A percentile compares a stretch with the other conserved stretches of the same genome.
Conservation (phyloP, 208 protist genomes). For the Trichomonas tenax region DNA sequence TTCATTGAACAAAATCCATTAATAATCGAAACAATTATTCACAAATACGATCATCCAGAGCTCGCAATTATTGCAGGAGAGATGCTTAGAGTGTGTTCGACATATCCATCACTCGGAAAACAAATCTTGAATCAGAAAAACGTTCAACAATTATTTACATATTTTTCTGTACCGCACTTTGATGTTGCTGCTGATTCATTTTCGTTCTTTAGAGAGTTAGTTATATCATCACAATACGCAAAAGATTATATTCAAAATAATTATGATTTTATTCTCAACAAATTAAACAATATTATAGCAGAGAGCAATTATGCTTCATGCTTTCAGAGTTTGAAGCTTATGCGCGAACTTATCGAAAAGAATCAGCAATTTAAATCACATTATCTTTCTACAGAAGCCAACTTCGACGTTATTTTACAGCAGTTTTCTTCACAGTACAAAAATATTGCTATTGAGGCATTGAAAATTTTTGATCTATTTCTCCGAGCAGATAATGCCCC, state of each 20-base stretch:
- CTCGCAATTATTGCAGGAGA: neutral
- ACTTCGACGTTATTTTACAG: neutral
- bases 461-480: neutral
- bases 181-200: constrained; percentile 20
- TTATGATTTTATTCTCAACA: neutral
- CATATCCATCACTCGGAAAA: neutral
- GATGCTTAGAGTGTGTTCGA: neutral
- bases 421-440: neutral
- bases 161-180: neutral
- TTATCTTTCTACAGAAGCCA: neutral
- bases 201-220: neutral
- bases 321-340: neutral
- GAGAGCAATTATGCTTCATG: neutral
- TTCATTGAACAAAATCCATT: neutral
- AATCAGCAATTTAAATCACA: neutral
- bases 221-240: neutral
- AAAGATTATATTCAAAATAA: neutral
- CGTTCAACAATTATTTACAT: neutral
- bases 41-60: neutral
- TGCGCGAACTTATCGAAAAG: neutral
- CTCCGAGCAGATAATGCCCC: neutral
- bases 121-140: neutral
- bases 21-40: neutral
- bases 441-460: neutral
- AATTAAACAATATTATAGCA: neutral